These are phyloP conservation scores for Tubosaeta sp. DNA, from an alignment of 768 basidiomycete genomes.

Conservation along the genomic window DNA sequence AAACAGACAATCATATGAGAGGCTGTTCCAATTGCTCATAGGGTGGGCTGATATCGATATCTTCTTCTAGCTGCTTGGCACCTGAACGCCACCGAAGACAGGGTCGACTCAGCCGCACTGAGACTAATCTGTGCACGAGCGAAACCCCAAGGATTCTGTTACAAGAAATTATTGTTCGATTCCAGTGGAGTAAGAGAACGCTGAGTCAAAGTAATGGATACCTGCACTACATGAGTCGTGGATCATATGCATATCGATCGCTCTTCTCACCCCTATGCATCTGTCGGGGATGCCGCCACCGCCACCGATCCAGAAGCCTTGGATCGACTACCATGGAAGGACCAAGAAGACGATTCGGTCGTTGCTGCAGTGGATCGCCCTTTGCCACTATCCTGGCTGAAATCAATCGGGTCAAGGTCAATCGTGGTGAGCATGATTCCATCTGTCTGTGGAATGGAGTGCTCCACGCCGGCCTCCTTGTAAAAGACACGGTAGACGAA, in stretches of 20 bases:
- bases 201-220: background rate
- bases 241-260: no score
- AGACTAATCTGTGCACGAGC: no score
- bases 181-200: background rate
- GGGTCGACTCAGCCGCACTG: no score
- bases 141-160: no score
- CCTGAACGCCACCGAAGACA: no score
- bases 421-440: conserved; percentile 14
- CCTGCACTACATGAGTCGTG: background rate
- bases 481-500: conserved; percentile 15
- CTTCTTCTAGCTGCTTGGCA: no score
- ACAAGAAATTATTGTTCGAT: background rate
- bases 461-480: background rate
- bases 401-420: background rate
- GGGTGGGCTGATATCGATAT: no score
- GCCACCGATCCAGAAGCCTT: background rate
- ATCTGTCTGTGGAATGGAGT: background rate
- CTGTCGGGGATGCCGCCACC: background rate
- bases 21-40: no score
- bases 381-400: conserved; percentile 4
- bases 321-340: conserved; percentile 1
- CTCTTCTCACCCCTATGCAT: background rate
- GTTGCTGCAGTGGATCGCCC: background rate
- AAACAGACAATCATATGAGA: no score
- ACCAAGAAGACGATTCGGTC: conserved; percentile 8